phyloP scores from a whole-genome alignment of 306 rosid species.

The Cucurbita maxima region DNA sequence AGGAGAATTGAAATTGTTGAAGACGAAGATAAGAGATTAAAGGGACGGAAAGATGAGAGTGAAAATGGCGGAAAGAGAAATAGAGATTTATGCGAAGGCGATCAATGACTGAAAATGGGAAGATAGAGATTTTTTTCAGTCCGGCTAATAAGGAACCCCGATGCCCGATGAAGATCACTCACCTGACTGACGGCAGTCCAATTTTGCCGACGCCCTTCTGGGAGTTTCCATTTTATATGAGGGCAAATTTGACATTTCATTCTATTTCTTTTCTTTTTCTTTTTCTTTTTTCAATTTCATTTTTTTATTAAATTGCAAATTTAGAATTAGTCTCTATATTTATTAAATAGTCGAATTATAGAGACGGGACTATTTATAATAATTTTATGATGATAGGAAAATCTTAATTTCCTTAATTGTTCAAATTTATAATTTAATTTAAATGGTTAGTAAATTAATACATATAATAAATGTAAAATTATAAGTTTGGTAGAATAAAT shows the following conservation, averaged over 20 bases:
- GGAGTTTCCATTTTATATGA: not conserved
- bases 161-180: not conserved
- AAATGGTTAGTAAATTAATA: no score
- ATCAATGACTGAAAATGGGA: not conserved
- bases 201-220: slow-evolving; percentile 2
- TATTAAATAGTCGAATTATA: no score
- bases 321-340: no score
- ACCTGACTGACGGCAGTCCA: slow-evolving; percentile 3
- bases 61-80: not conserved
- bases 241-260: not conserved
- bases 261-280: no score
- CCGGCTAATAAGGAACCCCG: not conserved
- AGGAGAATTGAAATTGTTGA: not conserved
- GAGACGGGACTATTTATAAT: no score
- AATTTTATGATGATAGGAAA: no score
- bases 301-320: no score
- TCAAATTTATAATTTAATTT: no score
- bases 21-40: not conserved
- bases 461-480: no score
- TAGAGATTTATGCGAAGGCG: not conserved
- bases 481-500: no score
- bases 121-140: not conserved
- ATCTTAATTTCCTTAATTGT: no score
- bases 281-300: not conserved
- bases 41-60: not conserved